Conservation (phyloP, 192 early-diverging fungal genomes). For the Umbelopsis vinacea region DNA sequence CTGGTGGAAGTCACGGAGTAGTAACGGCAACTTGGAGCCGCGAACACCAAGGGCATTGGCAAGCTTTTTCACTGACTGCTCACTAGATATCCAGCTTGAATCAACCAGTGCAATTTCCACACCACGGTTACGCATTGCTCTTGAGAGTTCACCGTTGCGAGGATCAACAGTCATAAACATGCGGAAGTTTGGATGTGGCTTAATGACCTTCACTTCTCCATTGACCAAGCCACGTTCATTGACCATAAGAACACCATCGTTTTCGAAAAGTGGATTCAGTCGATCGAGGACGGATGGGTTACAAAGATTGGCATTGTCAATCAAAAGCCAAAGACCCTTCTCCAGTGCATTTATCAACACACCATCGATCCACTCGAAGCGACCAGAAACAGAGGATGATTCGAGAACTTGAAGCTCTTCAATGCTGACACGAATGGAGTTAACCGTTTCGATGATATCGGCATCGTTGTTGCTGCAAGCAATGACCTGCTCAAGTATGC, state of each 20-base stretch:
- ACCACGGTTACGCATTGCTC: conserved; percentile 98
- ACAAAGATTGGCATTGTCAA: conserved; percentile 97
- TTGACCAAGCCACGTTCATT: conserved; percentile 91
- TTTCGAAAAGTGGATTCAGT: conserved; percentile 92
- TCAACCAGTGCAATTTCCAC: conserved; percentile 84
- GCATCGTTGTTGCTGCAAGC: conserved; percentile 16
- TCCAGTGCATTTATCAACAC: conserved; percentile 88
- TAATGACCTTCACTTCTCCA: conserved; percentile 74
- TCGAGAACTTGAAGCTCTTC: conserved; percentile 48
- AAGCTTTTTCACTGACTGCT: conserved; percentile 52
- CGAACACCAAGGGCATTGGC: conserved; percentile 53
- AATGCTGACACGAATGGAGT: background rate
- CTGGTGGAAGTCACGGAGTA: conserved; percentile 48
- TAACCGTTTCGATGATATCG: conserved; percentile 11
- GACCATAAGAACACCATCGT: conserved; percentile 82
- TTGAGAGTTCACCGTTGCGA: conserved; percentile 87
- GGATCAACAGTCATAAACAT: conserved; percentile 97
- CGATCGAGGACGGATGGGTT: conserved; percentile 94
- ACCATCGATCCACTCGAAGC: conserved; percentile 98
- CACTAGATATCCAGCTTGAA: conserved; percentile 52
- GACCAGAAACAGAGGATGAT: conserved; percentile 64
- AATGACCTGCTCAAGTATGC: conserved; percentile 27
- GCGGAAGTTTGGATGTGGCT: conserved; percentile 88
- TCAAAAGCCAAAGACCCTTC: conserved; percentile 89
- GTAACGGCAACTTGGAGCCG: conserved; percentile 39